These are phyloP conservation scores for Quambalaria eucalypti DNA, from an alignment of 1,284 basidiomycete genomes.

Conservation along the genomic window DNA sequence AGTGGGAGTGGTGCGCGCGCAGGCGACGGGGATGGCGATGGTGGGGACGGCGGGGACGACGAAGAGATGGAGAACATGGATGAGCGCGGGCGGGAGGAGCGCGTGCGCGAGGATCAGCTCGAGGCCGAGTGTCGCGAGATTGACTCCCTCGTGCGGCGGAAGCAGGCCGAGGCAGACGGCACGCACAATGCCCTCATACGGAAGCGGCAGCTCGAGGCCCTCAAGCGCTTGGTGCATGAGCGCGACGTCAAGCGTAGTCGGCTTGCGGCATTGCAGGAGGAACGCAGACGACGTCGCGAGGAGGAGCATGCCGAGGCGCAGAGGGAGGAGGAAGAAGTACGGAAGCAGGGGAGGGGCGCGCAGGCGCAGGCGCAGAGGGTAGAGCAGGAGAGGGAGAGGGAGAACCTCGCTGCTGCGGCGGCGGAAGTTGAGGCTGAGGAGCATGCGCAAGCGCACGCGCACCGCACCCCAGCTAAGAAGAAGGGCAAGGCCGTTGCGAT, in stretches of 20 bases:
- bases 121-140: conserved; percentile 44
- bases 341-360: conserved; percentile 20
- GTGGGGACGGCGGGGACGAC: conserved; percentile 72
- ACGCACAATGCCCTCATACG: conserved; percentile 43
- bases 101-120: conserved; percentile 41
- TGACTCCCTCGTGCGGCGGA: conserved; percentile 37
- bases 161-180: conserved; percentile 39
- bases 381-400: conserved; percentile 11
- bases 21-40: conserved; percentile 26
- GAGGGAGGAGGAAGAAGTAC: neutral
- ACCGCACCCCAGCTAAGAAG: conserved; percentile 6
- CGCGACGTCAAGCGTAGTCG: conserved; percentile 41
- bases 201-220: conserved; percentile 38
- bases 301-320: conserved; percentile 14
- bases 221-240: conserved; percentile 37
- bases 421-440: conserved; percentile 14
- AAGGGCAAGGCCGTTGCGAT: conserved; percentile 13
- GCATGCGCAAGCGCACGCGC: conserved; percentile 29
- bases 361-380: conserved; percentile 17
- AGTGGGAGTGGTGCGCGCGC: too few relatives aligned
- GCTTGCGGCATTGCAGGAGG: conserved; percentile 33
- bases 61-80: conserved; percentile 60
- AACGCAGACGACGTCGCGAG: conserved; percentile 32
- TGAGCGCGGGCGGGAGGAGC: conserved; percentile 40
- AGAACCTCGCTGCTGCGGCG: conserved; percentile 8